phyloP scores from a whole-genome alignment of 768 basidiomycete species.

The Tulasnella sp. region DNA sequence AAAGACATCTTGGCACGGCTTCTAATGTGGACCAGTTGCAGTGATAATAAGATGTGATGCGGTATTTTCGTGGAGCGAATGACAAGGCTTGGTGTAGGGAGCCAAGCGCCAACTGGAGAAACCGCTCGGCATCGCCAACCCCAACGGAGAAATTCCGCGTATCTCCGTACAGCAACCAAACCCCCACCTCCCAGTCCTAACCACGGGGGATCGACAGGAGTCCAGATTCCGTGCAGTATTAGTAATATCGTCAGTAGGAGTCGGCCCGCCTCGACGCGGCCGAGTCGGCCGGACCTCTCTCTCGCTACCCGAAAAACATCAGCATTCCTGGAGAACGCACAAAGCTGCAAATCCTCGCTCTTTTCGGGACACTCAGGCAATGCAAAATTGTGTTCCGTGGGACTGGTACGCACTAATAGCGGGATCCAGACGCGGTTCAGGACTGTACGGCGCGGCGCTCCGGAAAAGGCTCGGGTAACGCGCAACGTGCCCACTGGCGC shows the following conservation, averaged over 20 bases:
- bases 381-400: not conserved
- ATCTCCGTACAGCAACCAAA: not conserved
- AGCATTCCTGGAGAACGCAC: no score
- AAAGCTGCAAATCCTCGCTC: no score
- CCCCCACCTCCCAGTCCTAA: not conserved
- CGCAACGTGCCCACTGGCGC: not conserved
- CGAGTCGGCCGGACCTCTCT: no score
- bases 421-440: not conserved
- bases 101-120: not conserved
- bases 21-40: not conserved
- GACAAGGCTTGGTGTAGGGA: not conserved
- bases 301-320: no score
- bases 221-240: no score
- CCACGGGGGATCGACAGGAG: no score
- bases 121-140: not conserved
- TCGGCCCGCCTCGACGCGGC: no score
- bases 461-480: not conserved
- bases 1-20: not conserved
- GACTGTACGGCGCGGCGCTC: not conserved
- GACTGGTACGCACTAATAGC: not conserved
- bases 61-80: not conserved
- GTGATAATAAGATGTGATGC: not conserved
- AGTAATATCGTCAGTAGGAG: no score
- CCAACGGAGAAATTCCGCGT: no score
- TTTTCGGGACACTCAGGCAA: not conserved